A percentile compares a stretch with the other conserved stretches of the same genome.
Evolutionary conservation across 345 rosid genomes (phyloP).

Genomic region (Populus pruinosa): DNA sequence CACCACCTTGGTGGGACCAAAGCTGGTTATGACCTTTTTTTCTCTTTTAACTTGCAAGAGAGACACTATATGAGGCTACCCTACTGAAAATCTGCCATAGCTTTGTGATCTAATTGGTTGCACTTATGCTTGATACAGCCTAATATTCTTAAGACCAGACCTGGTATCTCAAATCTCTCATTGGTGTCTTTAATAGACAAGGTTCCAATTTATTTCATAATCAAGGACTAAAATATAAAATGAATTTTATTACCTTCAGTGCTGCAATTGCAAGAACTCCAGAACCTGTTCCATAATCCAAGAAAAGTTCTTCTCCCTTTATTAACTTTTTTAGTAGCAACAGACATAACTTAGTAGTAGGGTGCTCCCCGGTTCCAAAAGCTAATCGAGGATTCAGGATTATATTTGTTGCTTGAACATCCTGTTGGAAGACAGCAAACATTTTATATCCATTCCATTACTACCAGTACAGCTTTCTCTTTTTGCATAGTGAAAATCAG

Average conservation of each 20-base stretch:
- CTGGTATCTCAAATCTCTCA: not conserved
- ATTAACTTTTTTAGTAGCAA: conserved; percentile 55
- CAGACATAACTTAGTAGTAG: conserved; percentile 70
- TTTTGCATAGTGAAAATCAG: not conserved
- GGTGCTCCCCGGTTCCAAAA: conserved; percentile 92
- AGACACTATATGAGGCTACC: not conserved
- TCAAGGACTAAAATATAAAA: not conserved
- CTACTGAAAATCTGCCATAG: not conserved
- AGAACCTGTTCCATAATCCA: conserved; percentile 93
- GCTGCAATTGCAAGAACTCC: conserved; percentile 92
- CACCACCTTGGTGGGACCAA: no score
- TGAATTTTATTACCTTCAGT: conserved; percentile 50
- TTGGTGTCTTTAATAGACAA: not conserved
- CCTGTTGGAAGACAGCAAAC: conserved; percentile 35
- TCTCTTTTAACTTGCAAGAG: not conserved
- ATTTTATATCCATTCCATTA: not conserved
- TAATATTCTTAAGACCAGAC: not conserved
- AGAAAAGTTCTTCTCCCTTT: conserved; percentile 69
- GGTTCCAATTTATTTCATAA: not conserved
- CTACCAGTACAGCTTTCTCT: not conserved
- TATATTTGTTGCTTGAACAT: conserved; percentile 60
- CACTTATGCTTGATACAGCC: not conserved
- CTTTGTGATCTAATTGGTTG: not conserved
- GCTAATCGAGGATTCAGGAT: conserved; percentile 82
- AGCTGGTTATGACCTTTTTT: no score